These are phyloP conservation scores for Aspergillus quadricinctus DNA, from an alignment of 2,329 filamentous ascomycete species.

Conservation along the genomic window DNA sequence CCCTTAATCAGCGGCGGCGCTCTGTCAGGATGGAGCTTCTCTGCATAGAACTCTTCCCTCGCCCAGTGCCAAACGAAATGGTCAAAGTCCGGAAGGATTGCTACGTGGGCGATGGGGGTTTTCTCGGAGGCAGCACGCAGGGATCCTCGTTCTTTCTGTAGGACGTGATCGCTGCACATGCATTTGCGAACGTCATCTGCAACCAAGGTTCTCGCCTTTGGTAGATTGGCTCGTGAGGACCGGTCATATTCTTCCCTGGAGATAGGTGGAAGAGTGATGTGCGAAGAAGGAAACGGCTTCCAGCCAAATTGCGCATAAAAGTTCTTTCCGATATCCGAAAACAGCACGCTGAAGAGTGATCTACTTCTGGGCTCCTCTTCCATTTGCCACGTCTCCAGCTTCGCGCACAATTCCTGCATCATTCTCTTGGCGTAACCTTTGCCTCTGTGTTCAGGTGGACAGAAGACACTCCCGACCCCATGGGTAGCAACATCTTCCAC, in stretches of 20 bases:
- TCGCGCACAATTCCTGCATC: constrained; percentile 61
- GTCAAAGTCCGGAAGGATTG: constrained; percentile 63
- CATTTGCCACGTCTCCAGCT: constrained; percentile 51
- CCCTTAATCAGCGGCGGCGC: constrained; percentile 60
- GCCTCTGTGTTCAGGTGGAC: constrained; percentile 61
- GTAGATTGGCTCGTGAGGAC: constrained; percentile 21
- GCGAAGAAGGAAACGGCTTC: constrained; percentile 67
- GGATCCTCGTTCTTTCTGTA: constrained; percentile 59
- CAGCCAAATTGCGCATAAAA: constrained; percentile 79
- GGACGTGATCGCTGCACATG: constrained; percentile 60
- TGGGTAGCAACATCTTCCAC: constrained; percentile 59
- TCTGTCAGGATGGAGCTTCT: constrained; percentile 54
- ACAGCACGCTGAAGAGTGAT: constrained; percentile 70
- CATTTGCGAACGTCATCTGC: constrained; percentile 29
- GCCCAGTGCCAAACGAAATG: constrained; percentile 73
- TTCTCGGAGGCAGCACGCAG: constrained; percentile 48
- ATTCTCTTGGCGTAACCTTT: constrained; percentile 74
- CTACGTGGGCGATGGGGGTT: constrained; percentile 51
- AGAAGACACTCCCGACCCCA: constrained; percentile 78
- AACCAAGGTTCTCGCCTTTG: constrained; percentile 28
- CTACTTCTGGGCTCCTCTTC: constrained; percentile 36
- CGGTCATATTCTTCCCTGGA: constrained; percentile 18
- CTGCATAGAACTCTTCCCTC: constrained; percentile 73
- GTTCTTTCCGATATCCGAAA: constrained; percentile 77
- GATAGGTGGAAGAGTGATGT: constrained; percentile 59